Percentiles rank a stretch among this genome's conserved stretches.
Conservation (phyloP, 345 rosid genomes). For the Sonneratia alba region DNA sequence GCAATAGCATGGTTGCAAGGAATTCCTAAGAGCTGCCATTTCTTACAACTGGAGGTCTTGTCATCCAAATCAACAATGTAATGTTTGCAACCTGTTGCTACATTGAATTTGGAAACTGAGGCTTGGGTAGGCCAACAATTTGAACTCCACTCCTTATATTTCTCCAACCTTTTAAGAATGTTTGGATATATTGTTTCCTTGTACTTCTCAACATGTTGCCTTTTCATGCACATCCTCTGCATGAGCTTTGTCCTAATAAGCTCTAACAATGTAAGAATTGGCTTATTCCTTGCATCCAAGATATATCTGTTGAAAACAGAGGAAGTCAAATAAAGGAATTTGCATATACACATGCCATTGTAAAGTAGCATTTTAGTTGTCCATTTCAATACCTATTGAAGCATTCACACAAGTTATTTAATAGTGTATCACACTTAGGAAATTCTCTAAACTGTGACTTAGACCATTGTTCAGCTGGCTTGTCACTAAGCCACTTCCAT, state of each 20-base stretch:
- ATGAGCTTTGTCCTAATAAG: neutral
- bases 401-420: neutral
- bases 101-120: neutral
- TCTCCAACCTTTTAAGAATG: neutral
- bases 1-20: neutral
- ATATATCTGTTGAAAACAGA: neutral
- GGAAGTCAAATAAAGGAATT: too few species aligned
- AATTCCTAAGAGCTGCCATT: neutral
- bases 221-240: neutral
- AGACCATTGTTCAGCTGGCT: neutral
- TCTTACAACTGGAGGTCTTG: neutral
- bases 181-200: neutral
- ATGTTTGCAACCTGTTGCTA: neutral
- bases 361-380: too few species aligned
- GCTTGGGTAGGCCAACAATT: neutral
- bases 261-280: neutral
- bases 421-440: neutral
- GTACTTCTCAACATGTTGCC: neutral
- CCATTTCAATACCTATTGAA: neutral
- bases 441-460: neutral
- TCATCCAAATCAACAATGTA: neutral
- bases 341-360: too few species aligned
- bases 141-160: neutral
- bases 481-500: neutral
- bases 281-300: neutral